Percentiles rank a stretch among this genome's conserved stretches.
These are phyloP conservation scores for Luffa acutangula DNA, from an alignment of 306 rosid genomes.

Conservation along the genomic window DNA sequence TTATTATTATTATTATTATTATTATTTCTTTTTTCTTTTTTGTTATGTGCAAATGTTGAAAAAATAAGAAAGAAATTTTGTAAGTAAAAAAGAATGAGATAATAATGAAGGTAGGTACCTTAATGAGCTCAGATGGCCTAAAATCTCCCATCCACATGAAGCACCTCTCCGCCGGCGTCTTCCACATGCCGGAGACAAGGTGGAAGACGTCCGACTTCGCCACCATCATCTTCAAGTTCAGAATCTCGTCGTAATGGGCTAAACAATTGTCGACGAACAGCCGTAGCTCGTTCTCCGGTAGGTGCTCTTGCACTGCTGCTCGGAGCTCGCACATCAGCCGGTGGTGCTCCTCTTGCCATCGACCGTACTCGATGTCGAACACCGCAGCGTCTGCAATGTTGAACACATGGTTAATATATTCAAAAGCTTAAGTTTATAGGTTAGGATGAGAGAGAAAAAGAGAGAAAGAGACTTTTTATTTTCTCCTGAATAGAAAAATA, in stretches of 20 bases:
- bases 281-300: constrained; percentile 68
- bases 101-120: constrained; percentile 30
- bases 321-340: constrained; percentile 68
- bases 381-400: constrained; percentile 46
- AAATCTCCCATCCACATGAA: constrained; percentile 96
- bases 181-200: constrained; percentile 87
- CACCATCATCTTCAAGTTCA: constrained; percentile 58
- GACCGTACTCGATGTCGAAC: constrained; percentile 70
- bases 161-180: constrained; percentile 87
- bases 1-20: too few relatives aligned
- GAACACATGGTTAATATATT: background rate
- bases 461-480: too few relatives aligned
- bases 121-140: constrained; percentile 84
- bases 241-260: constrained; percentile 58
- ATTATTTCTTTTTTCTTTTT: background rate
- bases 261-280: constrained; percentile 59
- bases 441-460: background rate
- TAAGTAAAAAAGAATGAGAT: background rate
- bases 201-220: constrained; percentile 76
- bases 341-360: constrained; percentile 88
- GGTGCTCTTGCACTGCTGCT: constrained; percentile 78
- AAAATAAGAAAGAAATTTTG: background rate
- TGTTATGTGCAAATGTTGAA: background rate
- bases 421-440: background rate
- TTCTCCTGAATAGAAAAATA: too few relatives aligned